Percentiles rank a stretch among this genome's conserved stretches.
phyloP scores from a whole-genome alignment of 441 rosid genomes.

The Aleurites moluccanus region DNA sequence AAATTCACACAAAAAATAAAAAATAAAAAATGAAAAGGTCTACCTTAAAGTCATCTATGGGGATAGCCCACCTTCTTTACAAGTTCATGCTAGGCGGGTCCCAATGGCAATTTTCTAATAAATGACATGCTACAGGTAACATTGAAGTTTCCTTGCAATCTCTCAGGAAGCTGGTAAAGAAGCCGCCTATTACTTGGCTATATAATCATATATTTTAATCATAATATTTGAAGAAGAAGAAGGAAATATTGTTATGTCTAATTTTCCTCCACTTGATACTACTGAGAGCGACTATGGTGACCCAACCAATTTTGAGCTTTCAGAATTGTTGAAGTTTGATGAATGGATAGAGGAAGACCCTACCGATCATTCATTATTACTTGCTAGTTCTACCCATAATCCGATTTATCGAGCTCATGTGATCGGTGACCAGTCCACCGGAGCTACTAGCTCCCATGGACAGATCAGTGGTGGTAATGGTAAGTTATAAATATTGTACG shows the following conservation, averaged over 20 bases:
- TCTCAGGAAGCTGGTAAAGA: conserved; percentile 38
- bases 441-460: conserved; percentile 34
- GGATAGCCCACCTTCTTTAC: conserved; percentile 23
- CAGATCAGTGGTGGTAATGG: background rate
- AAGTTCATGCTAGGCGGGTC: background rate
- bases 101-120: background rate
- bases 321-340: conserved; percentile 48
- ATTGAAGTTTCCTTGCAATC: conserved; percentile 43
- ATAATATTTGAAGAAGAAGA: background rate
- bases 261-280: conserved; percentile 13
- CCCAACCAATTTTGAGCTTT: conserved; percentile 41
- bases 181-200: conserved; percentile 14
- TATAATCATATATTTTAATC: background rate
- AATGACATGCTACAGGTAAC: conserved; percentile 15
- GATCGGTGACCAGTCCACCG: conserved; percentile 31
- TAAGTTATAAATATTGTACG: no score
- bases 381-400: conserved; percentile 28
- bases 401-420: conserved; percentile 42
- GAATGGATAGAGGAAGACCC: conserved; percentile 50
- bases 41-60: conserved; percentile 32
- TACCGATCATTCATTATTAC: conserved; percentile 31
- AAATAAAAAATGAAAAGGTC: no score
- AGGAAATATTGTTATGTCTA: background rate
- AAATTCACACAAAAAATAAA: no score
- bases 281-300: conserved; percentile 32